Evolutionary conservation across 371 early-diverging fungal species (phyloP), one percentile per base, ranked within the genome.

Genomic region (Catenaria anguillulae): DNA sequence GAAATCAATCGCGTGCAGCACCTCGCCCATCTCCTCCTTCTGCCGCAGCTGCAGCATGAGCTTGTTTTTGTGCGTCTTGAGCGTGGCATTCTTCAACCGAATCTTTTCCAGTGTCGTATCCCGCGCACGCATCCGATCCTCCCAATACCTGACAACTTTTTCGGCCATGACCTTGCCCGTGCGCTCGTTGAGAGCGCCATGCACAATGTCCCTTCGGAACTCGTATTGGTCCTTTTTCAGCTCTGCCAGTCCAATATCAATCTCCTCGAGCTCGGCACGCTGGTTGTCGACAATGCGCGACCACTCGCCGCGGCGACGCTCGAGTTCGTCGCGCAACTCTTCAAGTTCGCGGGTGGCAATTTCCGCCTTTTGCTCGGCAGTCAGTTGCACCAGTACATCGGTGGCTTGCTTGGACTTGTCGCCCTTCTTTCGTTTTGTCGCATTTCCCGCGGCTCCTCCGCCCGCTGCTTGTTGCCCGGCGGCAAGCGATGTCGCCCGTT

Each of bases 21-120:
- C 80, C 62, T 80, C 80, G 52, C 80, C 80, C 79, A 79, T 79
- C 65, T 80, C 80, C 60, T 80, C 80, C 54, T 80, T 80, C 56
- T 79, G 80, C 61, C 72, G 71, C 21, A 78, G 68, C 60, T 79
- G 80, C 26, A 72, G 69, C 59, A 74, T 73, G n/a, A 80, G 68
- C 60, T 78, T 79, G 69, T 80, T 76, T 60, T 75, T 73, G 61
- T 79, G 79, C 3, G 71, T 68, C 56, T 76, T 77, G 40, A 80
- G 64, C 13, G 78, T 77, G 15, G 71, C 70, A 64, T 79, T 79
- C 63, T 80, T 80, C 24, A 80, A 70, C 19, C 80, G 73, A 15
- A 75, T 64, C 65, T 80, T 80, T 60, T 76, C 78, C 52, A 80
- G 75, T n/a, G 75, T 63, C 26, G 80, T 72, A 46, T 80, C 80